Conservation (phyloP, 2,329 filamentous ascomycete genomes). For the Onygena corvina region DNA sequence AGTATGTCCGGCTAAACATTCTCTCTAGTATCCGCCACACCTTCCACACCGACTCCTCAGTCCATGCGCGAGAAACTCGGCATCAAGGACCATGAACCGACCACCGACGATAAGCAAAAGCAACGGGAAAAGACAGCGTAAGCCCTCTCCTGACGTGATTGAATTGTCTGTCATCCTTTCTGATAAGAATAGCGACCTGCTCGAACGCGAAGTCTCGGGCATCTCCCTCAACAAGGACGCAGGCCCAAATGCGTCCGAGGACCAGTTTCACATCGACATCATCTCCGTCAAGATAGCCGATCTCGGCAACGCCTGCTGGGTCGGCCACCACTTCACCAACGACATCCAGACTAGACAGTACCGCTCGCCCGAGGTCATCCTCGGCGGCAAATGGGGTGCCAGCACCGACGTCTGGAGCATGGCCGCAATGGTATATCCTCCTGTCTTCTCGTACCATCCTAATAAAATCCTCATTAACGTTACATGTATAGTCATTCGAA, state of each 20-base stretch:
- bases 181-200: constrained; percentile 52
- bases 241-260: constrained; percentile 54
- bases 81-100: constrained; percentile 41
- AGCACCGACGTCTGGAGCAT: constrained; percentile 99
- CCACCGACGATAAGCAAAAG: constrained; percentile 56
- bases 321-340: constrained; percentile 97
- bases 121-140: constrained; percentile 90
- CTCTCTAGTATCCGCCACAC: constrained; percentile 32
- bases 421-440: constrained; percentile 76
- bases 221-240: constrained; percentile 78
- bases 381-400: constrained; percentile 97
- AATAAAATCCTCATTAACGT: not conserved
- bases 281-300: constrained; percentile 99
- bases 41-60: constrained; percentile 41
- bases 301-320: constrained; percentile 96
- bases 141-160: constrained; percentile 28
- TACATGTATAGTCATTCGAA: constrained; percentile 51
- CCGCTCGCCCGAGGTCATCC: constrained; percentile 88
- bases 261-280: constrained; percentile 47
- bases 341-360: constrained; percentile 98
- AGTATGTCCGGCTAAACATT: too few species aligned
- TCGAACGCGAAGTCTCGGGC: constrained; percentile 85
- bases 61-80: constrained; percentile 51
- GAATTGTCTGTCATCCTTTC: not conserved
- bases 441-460: not conserved